Evolutionary conservation across 306 rosid species (phyloP).

Genomic region (Elaeagnus macrophylla): DNA sequence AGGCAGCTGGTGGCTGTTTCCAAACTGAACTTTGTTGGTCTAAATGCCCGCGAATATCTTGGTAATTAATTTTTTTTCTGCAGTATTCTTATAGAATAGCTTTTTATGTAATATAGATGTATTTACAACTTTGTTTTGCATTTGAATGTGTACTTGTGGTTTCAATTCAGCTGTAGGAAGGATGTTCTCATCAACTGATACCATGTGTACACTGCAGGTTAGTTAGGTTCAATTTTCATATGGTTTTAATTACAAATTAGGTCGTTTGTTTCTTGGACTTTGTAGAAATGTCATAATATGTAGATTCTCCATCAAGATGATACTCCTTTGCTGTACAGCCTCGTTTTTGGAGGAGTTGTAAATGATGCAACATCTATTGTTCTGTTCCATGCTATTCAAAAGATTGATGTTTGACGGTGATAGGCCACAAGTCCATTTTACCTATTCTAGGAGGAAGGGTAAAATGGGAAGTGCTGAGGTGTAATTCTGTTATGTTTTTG

Average conservation of each 20-base stretch:
- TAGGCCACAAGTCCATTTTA: too few species aligned
- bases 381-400: slow-evolving; percentile 80
- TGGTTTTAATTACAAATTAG: slow-evolving; percentile 13
- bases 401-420: slow-evolving; percentile 63
- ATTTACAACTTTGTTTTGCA: not conserved
- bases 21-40: slow-evolving; percentile 57
- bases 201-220: slow-evolving; percentile 94
- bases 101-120: not conserved
- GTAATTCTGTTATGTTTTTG: too few species aligned
- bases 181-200: slow-evolving; percentile 84
- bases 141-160: slow-evolving; percentile 18
- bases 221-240: slow-evolving; percentile 25
- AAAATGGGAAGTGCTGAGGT: too few species aligned
- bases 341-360: slow-evolving; percentile 89
- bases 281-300: slow-evolving; percentile 9
- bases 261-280: slow-evolving; percentile 6
- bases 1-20: slow-evolving; percentile 85
- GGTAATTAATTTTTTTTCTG: slow-evolving; percentile 31
- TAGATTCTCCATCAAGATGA: slow-evolving; percentile 87
- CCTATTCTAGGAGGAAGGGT: too few species aligned
- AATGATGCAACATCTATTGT: slow-evolving; percentile 94
- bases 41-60: slow-evolving; percentile 49
- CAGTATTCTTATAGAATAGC: not conserved
- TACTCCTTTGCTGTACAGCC: slow-evolving; percentile 81
- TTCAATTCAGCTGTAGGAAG: slow-evolving; percentile 65